Conservation (phyloP, 192 early-diverging fungal species). For the Phlyctochytrium arcticum region DNA sequence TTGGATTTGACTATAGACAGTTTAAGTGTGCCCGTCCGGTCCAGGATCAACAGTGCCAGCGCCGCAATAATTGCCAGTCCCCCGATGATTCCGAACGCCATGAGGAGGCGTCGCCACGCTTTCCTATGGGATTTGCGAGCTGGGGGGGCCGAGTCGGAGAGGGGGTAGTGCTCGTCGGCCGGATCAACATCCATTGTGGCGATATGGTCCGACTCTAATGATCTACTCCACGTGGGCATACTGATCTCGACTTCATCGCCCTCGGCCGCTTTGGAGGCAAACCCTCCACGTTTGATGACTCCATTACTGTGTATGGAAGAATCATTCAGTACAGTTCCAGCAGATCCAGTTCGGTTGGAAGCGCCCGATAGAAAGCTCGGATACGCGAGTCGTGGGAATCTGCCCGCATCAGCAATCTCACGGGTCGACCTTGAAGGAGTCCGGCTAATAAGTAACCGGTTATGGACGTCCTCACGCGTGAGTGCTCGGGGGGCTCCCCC, state of each 20-base stretch:
- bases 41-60: constrained; percentile 10
- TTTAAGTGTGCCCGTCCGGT: not conserved
- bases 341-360: constrained; percentile 10
- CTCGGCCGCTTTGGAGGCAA: not conserved
- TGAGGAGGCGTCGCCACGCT: not conserved
- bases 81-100: not conserved
- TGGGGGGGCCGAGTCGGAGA: not conserved
- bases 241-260: not conserved
- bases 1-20: constrained; percentile 8
- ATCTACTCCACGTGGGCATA: not conserved
- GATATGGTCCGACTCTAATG: not conserved
- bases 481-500: no score
- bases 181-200: not conserved
- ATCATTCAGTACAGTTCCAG: constrained; percentile 19
- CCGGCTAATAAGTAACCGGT: no score
- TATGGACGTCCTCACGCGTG: no score
- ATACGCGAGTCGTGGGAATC: not conserved
- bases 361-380: no score
- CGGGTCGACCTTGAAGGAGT: not conserved
- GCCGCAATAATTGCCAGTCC: not conserved
- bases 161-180: not conserved
- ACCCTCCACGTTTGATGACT: not conserved
- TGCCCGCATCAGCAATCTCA: not conserved
- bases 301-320: not conserved
- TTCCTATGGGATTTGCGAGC: no score